These are phyloP conservation scores for Ziziphus jujuba DNA, from an alignment of 306 rosid genomes.

Conservation along the genomic window DNA sequence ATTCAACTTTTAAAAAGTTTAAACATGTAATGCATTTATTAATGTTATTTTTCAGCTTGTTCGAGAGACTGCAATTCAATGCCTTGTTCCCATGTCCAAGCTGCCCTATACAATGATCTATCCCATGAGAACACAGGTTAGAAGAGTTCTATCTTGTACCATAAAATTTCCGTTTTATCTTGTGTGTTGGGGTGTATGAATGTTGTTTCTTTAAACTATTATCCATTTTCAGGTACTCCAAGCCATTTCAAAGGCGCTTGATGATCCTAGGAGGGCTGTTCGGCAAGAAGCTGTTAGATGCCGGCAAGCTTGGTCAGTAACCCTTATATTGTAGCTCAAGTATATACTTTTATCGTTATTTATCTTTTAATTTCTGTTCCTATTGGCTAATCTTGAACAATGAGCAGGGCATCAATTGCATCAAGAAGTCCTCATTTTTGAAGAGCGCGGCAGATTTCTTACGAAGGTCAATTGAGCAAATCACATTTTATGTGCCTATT, in stretches of 20 bases:
- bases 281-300: constrained; percentile 89
- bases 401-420: constrained; percentile 61
- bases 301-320: constrained; percentile 81
- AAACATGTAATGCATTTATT: constrained; percentile 5
- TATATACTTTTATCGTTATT: neutral
- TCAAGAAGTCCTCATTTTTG: constrained; percentile 47
- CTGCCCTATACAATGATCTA: constrained; percentile 76
- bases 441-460: constrained; percentile 19
- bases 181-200: neutral
- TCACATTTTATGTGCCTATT: neutral
- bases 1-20: neutral
- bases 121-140: constrained; percentile 84
- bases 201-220: neutral
- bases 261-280: constrained; percentile 77
- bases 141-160: constrained; percentile 20
- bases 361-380: constrained; percentile 3
- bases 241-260: constrained; percentile 57
- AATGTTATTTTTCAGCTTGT: constrained; percentile 61
- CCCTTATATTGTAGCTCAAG: neutral
- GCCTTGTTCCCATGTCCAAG: constrained; percentile 77
- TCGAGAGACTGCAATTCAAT: constrained; percentile 87
- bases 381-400: constrained; percentile 10
- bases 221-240: constrained; percentile 49
- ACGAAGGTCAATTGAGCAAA: neutral
- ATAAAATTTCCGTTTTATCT: neutral